These are phyloP conservation scores for Singerocomus rubriflavus DNA, from an alignment of 1,284 basidiomycete genomes.

Conservation along the genomic window DNA sequence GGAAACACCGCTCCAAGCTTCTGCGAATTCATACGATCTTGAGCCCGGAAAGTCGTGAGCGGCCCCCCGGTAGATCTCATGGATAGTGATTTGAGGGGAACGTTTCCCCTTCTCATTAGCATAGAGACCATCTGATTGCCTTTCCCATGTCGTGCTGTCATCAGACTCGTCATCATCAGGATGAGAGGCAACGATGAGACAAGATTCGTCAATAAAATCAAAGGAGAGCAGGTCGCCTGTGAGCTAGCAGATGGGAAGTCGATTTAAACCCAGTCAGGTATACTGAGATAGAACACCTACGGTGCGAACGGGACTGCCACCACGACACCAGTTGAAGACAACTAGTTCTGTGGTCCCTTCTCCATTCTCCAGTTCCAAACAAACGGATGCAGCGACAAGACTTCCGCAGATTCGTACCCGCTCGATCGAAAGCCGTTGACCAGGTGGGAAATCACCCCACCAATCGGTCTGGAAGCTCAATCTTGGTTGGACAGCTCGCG, in stretches of 20 bases:
- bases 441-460: constrained; percentile 33
- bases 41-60: constrained; percentile 10
- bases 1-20: constrained; percentile 29
- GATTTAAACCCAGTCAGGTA: background rate
- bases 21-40: constrained; percentile 33
- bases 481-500: constrained; percentile 25
- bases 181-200: constrained; percentile 27
- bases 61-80: constrained; percentile 20
- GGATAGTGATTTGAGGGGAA: constrained; percentile 29
- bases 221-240: constrained; percentile 33
- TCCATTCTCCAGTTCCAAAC: constrained; percentile 32
- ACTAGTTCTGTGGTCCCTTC: constrained; percentile 32
- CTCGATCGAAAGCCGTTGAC: constrained; percentile 33
- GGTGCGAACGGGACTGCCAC: constrained; percentile 28
- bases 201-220: constrained; percentile 30
- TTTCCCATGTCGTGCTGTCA: constrained; percentile 31
- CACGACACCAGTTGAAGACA: constrained; percentile 30
- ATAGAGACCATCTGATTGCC: constrained; percentile 32
- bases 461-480: constrained; percentile 34
- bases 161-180: constrained; percentile 35
- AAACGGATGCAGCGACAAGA: constrained; percentile 27
- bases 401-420: constrained; percentile 31
- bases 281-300: constrained; percentile 14
- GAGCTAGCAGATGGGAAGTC: constrained; percentile 18
- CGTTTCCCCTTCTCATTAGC: constrained; percentile 30